A percentile compares a stretch with the other conserved stretches of the same genome.
These are phyloP conservation scores for Boletus fagicola DNA, from an alignment of 768 basidiomycete species.

Conservation along the genomic window DNA sequence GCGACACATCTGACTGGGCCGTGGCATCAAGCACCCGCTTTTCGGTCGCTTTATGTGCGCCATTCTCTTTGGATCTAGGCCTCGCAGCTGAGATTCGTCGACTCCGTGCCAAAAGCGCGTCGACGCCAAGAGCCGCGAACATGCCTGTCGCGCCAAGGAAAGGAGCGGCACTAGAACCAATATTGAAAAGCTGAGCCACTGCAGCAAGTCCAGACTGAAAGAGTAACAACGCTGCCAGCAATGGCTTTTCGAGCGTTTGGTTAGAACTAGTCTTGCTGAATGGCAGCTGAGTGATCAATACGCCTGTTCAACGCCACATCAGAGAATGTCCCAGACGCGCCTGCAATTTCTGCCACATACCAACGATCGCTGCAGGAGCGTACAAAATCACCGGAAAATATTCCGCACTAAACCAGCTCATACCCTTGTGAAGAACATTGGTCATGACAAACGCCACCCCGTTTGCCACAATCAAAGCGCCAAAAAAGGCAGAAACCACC, in stretches of 20 bases:
- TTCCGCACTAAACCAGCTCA: slow-evolving; percentile 87
- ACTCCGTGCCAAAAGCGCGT: slow-evolving; percentile 37
- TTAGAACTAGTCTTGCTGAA: slow-evolving; percentile 31
- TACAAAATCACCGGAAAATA: slow-evolving; percentile 66
- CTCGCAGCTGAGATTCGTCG: slow-evolving; percentile 18
- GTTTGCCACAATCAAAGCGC: slow-evolving; percentile 65
- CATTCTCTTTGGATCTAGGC: slow-evolving; percentile 2
- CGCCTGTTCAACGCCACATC: slow-evolving; percentile 42
- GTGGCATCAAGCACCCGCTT: neutral
- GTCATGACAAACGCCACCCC: slow-evolving; percentile 68
- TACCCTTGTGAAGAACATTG: slow-evolving; percentile 55
- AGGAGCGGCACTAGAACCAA: slow-evolving; percentile 78
- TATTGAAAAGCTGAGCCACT: slow-evolving; percentile 55
- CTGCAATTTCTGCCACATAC: slow-evolving; percentile 38
- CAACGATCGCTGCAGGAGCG: slow-evolving; percentile 69
- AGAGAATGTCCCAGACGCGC: neutral
- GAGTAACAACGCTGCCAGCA: slow-evolving; percentile 61
- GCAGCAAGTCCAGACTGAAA: slow-evolving; percentile 56
- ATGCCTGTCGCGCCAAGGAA: slow-evolving; percentile 62
- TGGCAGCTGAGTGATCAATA: slow-evolving; percentile 59
- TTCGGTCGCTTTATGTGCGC: neutral
- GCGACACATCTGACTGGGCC: slow-evolving; percentile 41
- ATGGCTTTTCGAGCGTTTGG: slow-evolving; percentile 54
- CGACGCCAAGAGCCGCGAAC: slow-evolving; percentile 53
- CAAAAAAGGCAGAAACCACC: slow-evolving; percentile 49